Conservation (phyloP, 306 rosid genomes). For the Cucurbita argyrosperma region DNA sequence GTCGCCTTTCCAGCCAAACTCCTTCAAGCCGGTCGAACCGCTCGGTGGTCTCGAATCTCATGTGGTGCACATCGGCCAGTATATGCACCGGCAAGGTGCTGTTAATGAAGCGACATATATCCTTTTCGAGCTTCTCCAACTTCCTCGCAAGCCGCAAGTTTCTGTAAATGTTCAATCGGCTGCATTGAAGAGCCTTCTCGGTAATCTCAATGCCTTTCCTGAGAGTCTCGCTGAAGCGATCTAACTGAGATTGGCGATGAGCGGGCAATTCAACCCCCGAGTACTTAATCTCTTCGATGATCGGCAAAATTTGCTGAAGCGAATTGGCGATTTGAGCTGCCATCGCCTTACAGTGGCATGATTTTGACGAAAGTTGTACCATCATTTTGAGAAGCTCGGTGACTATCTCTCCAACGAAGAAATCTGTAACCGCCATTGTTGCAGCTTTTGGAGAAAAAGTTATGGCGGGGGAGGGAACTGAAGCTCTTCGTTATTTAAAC, state of each 20-base stretch:
- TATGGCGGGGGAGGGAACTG: not conserved
- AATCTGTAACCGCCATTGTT: constrained; percentile 49
- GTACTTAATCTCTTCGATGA: constrained; percentile 58
- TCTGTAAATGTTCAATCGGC: constrained; percentile 68
- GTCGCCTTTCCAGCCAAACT: constrained; percentile 30
- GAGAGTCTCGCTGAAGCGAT: constrained; percentile 48
- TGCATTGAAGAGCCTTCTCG: constrained; percentile 31
- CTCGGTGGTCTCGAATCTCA: constrained; percentile 31
- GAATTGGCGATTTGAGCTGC: constrained; percentile 34
- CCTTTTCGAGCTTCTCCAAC: constrained; percentile 71
- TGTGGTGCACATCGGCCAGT: constrained; percentile 66
- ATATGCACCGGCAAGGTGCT: constrained; percentile 54
- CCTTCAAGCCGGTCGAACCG: constrained; percentile 52
- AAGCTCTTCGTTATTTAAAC: not conserved
- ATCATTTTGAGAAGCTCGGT: constrained; percentile 63
- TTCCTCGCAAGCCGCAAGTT: constrained; percentile 44
- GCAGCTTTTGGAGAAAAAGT: not conserved
- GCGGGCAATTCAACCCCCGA: constrained; percentile 61
- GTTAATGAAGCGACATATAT: constrained; percentile 27
- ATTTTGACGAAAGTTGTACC: constrained; percentile 25
- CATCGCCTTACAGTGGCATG: constrained; percentile 35
- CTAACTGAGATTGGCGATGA: constrained; percentile 43
- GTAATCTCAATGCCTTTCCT: constrained; percentile 46
- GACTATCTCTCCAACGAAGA: constrained; percentile 72
- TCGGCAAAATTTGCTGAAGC: constrained; percentile 31